Conservation (phyloP, 1,284 basidiomycete species). For the Apiotrichum veenhuisii region DNA sequence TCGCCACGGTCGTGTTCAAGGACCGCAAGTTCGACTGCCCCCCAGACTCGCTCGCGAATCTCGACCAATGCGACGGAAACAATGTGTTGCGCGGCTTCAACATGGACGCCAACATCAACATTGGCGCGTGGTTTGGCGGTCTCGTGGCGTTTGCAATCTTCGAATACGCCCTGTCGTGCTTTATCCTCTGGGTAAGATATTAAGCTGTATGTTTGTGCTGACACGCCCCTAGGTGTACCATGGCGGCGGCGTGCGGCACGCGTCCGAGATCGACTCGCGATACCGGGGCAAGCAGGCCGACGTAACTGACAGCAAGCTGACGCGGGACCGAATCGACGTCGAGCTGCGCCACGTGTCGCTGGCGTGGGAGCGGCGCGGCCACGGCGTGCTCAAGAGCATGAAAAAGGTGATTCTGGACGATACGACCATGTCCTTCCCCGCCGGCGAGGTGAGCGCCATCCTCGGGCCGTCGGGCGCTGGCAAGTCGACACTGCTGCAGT, state of each 20-base stretch:
- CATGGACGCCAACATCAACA: constrained; percentile 39
- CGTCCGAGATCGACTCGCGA: constrained; percentile 43
- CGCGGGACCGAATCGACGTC: constrained; percentile 47
- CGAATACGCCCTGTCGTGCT: constrained; percentile 41
- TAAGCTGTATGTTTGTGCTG: background rate
- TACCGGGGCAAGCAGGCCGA: constrained; percentile 43
- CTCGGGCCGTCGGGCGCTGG: constrained; percentile 53
- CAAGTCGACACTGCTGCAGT: constrained; percentile 52
- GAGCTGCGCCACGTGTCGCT: constrained; percentile 41
- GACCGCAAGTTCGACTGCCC: constrained; percentile 50
- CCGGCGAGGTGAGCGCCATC: constrained; percentile 54
- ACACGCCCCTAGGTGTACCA: constrained; percentile 28
- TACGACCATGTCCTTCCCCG: constrained; percentile 50
- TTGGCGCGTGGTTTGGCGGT: constrained; percentile 50
- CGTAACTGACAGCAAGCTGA: constrained; percentile 46
- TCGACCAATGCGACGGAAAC: constrained; percentile 50
- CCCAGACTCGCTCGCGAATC: constrained; percentile 36
- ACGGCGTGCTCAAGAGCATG: constrained; percentile 25
- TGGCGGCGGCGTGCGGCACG: constrained; percentile 51
- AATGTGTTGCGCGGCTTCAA: constrained; percentile 49
- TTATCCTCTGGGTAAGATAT: constrained; percentile 36
- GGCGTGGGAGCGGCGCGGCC: constrained; percentile 36
- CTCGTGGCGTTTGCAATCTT: constrained; percentile 47
- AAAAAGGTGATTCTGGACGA: constrained; percentile 51
- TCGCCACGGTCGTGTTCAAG: constrained; percentile 49